Evolutionary conservation across 2,329 filamentous ascomycete genomes (phyloP).

Genomic region (Aurifilum marmelostoma): DNA sequence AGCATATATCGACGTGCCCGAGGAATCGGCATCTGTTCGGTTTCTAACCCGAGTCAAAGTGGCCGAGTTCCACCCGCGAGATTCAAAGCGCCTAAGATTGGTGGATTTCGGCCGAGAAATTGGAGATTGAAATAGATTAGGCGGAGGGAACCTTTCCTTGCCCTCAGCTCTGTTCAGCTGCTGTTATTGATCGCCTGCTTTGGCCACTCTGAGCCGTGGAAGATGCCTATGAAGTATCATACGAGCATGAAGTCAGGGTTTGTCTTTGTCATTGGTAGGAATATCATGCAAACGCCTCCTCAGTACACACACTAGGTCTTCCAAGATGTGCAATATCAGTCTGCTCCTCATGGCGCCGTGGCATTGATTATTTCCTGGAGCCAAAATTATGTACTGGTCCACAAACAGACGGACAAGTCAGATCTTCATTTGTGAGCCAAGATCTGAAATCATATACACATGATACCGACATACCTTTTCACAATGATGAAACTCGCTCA

Average conservation of each 20-base stretch:
- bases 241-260: too few species aligned
- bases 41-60: constrained; percentile 69
- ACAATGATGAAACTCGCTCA: background rate
- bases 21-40: constrained; percentile 65
- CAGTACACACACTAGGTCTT: background rate
- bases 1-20: constrained; percentile 60
- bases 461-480: background rate
- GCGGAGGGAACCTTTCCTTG: background rate
- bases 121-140: constrained; percentile 48
- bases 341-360: background rate
- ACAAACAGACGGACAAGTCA: background rate
- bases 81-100: constrained; percentile 61
- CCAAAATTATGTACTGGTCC: background rate
- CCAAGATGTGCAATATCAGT: background rate
- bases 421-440: background rate
- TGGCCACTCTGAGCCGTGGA: constrained; percentile 22
- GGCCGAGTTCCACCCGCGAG: constrained; percentile 67
- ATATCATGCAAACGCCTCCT: too few species aligned
- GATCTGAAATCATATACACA: background rate
- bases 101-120: constrained; percentile 68
- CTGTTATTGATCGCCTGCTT: constrained; percentile 25
- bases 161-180: background rate
- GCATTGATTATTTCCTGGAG: background rate
- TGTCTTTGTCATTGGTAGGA: too few species aligned
- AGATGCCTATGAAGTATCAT: constrained; percentile 1